Percentiles rank a stretch among this genome's conserved stretches.
These are phyloP conservation scores for Gorgonomyces haynaldii DNA, from an alignment of 192 early-diverging fungal species.

Conservation along the genomic window DNA sequence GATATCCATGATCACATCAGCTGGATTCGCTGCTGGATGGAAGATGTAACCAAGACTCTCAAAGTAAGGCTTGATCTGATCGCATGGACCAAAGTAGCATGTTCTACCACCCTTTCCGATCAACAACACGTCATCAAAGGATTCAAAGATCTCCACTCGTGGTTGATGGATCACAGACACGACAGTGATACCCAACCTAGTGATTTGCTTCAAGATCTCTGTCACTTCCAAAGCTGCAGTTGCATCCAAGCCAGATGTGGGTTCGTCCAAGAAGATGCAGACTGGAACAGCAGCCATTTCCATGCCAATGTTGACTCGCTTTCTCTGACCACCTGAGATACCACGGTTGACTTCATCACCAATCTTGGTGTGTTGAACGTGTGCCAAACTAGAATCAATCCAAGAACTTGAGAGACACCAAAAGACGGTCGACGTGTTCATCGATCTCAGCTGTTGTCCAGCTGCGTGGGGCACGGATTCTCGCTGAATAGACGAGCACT, in stretches of 20 bases:
- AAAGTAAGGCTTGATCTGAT: constrained; percentile 12
- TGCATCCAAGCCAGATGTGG: constrained; percentile 64
- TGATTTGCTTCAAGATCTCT: constrained; percentile 58
- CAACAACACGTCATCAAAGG: constrained; percentile 59
- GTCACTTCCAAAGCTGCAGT: constrained; percentile 56
- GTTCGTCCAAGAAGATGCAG: constrained; percentile 68
- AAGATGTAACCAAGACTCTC: constrained; percentile 10
- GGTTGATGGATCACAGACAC: constrained; percentile 73
- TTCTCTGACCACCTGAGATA: constrained; percentile 42
- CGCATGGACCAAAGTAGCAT: constrained; percentile 17
- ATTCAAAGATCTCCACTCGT: constrained; percentile 54
- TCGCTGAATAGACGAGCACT: constrained; percentile 57
- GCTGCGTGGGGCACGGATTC: constrained; percentile 52
- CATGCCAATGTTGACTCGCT: constrained; percentile 44
- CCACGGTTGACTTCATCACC: constrained; percentile 38
- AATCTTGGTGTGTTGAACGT: constrained; percentile 10
- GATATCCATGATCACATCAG: constrained; percentile 20
- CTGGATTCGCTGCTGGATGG: constrained; percentile 2
- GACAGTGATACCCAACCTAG: constrained; percentile 46
- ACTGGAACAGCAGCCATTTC: constrained; percentile 38
- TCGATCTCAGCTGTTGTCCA: constrained; percentile 34
- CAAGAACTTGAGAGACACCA: constrained; percentile 23
- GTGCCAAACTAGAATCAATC: constrained; percentile 9
- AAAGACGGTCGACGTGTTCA: constrained; percentile 30
- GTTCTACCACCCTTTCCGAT: constrained; percentile 46